Conservation (phyloP, 345 rosid species). For the Salix dunnii region DNA sequence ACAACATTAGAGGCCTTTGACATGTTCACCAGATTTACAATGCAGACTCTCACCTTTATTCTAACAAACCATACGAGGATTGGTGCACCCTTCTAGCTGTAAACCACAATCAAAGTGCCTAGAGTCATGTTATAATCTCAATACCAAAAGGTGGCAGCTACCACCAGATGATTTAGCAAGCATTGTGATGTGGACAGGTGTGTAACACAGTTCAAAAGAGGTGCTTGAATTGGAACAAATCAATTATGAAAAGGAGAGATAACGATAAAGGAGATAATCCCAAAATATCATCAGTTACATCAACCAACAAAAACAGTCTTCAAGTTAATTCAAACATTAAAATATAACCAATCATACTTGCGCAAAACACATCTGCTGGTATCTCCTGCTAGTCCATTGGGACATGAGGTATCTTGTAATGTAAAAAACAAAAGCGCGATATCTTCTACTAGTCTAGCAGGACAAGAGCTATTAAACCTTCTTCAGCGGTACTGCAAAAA, state of each 20-base stretch:
- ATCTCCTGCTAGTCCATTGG: background rate
- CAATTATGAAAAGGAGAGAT: background rate
- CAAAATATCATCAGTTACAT: background rate
- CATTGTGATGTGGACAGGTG: background rate
- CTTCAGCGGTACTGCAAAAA: constrained; percentile 24
- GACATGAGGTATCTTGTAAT: constrained; percentile 8
- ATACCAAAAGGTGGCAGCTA: background rate
- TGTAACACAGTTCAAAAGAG: background rate
- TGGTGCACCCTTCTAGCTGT: background rate
- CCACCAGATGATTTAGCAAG: background rate
- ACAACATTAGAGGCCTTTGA: background rate
- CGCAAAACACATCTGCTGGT: background rate
- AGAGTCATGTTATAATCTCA: background rate
- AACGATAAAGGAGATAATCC: background rate
- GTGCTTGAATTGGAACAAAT: background rate
- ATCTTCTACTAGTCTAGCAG: background rate
- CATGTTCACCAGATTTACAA: background rate
- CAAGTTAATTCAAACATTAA: background rate
- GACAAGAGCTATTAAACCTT: background rate
- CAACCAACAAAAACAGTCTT: constrained; percentile 3
- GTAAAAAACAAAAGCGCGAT: background rate
- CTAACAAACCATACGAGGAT: background rate
- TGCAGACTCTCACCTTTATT: background rate
- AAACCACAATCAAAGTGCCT: background rate
- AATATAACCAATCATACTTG: background rate